Base-by-base conservation (phyloP, 2,329 filamentous ascomycete species). In the Neofusicoccum umdonicola region DNA sequence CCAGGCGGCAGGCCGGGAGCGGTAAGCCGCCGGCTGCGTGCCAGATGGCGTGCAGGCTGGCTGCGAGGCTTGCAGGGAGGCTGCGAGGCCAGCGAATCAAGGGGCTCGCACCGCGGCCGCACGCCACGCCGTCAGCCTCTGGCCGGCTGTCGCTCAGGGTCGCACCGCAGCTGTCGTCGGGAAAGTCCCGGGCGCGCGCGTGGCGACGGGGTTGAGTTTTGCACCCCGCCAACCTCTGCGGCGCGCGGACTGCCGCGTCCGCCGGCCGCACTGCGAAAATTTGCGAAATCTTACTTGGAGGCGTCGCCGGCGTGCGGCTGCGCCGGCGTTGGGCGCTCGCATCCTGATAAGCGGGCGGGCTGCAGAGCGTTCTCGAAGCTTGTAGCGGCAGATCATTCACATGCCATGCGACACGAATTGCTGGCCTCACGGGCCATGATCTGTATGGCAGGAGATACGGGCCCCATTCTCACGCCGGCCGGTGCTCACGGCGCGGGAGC, bases 311-410 rank as follows among this genome's bases (percentile, higher is more conserved):
- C 35, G 54, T 17, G 52, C 52, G 47, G 37, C 39, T 50, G 47
- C 22, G 22, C 22, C 22, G 22, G 22, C 22, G 22, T 22, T 22
- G 22, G 22, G 22, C 22, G 22, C 45, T n/a, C 48, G 12, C 22
- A 17, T 31, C 35, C 34, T 42, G 41, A 60, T 60, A 60, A 60
- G 56, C 56, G 56, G 56, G 42, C 56, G 56, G 56, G 31, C 56
- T 60, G 56, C 56, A 60, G 56, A 60, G 56, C 58, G 58, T 51
- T 62, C 58, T 50, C 44, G 58, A 62, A 62, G 58, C 58, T 51
- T 39, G 58, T 62, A 62, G 58, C 45, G 58, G 58, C 58, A 41
- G 58, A 62, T 62, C 58, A 50, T 51, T 47, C 58, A 51, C 58
- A 41, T 62, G 58, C 58, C 31, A 47, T 60, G 56, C 54, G 41